phyloP scores from a whole-genome alignment of 1,139 yeast genomes.

The Candida tropicalis region DNA sequence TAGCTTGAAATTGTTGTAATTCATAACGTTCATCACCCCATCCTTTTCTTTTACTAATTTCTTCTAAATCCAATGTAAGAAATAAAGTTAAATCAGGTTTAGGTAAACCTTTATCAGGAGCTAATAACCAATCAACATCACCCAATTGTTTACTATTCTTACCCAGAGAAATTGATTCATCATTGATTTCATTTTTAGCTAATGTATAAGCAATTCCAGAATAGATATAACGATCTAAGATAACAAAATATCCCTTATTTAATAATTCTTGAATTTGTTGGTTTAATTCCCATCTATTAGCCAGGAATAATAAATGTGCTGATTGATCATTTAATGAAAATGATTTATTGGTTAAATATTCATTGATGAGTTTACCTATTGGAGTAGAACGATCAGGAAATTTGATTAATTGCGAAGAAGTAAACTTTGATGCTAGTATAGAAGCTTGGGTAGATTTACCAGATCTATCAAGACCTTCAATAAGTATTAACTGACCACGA shows the following conservation, averaged over 20 bases:
- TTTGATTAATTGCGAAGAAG: constrained; percentile 54
- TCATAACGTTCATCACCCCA: constrained; percentile 96
- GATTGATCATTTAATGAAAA: constrained; percentile 68
- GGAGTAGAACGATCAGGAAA: constrained; percentile 88
- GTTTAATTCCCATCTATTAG: constrained; percentile 90
- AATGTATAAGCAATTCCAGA: constrained; percentile 92
- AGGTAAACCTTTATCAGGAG: constrained; percentile 84
- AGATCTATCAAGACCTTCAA: constrained; percentile 94
- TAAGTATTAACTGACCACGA: constrained; percentile 74
- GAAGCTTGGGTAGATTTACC: constrained; percentile 92
- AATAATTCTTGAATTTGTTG: constrained; percentile 49
- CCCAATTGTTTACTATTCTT: constrained; percentile 42
- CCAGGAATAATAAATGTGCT: constrained; percentile 85
- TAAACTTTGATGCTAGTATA: constrained; percentile 41
- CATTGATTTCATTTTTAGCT: constrained; percentile 54
- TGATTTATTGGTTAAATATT: constrained; percentile 59
- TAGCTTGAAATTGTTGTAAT: constrained; percentile 64
- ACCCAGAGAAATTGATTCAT: constrained; percentile 11
- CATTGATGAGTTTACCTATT: constrained; percentile 77
- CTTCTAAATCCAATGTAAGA: constrained; percentile 60
- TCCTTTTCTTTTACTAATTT: constrained; percentile 61
- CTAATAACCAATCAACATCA: constrained; percentile 71
- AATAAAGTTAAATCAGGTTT: constrained; percentile 85
- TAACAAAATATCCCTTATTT: constrained; percentile 56
- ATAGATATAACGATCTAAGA: constrained; percentile 86